Evolutionary conservation across 2,329 filamentous ascomycete genomes (phyloP), one percentile per base, ranked within the genome.

Genomic region (Penicillium olsonii): DNA sequence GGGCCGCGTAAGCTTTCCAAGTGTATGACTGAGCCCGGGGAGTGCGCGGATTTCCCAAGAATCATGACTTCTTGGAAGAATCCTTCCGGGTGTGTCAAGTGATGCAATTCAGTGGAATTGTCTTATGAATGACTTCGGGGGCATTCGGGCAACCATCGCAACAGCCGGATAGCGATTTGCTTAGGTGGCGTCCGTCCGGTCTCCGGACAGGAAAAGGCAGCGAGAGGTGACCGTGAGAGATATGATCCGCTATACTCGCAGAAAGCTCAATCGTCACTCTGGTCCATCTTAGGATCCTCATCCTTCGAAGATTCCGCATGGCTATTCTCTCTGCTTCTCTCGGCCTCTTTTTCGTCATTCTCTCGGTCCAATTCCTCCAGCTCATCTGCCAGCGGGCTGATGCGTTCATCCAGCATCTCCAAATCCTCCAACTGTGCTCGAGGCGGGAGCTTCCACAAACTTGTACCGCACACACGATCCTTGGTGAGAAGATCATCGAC

Each of bases 401-500:
- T 82, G 57, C 92, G 82, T 42, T 91, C 88, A 66, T 96, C 92
- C 64, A 99, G 66, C 63, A 92, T 72, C 58, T 95, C 94, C 68
- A 95, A 67, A 68, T 99, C 94, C 74, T 99, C 94, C 56, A 99
- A 68, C 43, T 89, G 81, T 57, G 88, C 84, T 60, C 94, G 79
- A 52, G 84, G 84, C 3, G 92, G 89, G 79, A 99, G 81, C 75
- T 96, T 95, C 85, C 90, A 95, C 60, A 99, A 68, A 65, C 87
- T 95, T 3, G 94, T 97, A 31, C 86, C 92, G 67, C 92, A 97
- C 0, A 96, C 87, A 44, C 94, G 81, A 49, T 95, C 90, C 72
- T 95, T 95, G 0, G 83, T 87, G 55, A 99, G 76, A 57, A 99
- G 73, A 54, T 96, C 91, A 69, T 99, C 94, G 47, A 97, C 84